Percentiles rank a stretch among this genome's conserved stretches.
These are phyloP conservation scores for Cladosporium colombiae DNA, from an alignment of 2,329 filamentous ascomycete genomes.

Conservation along the genomic window DNA sequence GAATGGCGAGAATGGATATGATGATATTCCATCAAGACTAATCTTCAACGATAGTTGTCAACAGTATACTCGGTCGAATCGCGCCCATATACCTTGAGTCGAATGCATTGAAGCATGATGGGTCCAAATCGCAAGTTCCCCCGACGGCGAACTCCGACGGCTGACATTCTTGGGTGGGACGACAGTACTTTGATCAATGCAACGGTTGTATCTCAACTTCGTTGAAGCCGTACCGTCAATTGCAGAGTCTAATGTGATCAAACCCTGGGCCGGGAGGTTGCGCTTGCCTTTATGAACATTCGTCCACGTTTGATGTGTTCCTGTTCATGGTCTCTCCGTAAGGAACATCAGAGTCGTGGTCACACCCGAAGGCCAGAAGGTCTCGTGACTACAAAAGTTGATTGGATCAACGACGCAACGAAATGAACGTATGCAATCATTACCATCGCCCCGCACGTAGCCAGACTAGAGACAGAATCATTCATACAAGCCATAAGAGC, in stretches of 20 bases:
- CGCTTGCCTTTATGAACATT: not conserved
- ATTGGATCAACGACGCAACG: not conserved
- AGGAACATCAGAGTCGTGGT: not conserved
- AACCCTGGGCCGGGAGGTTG: not conserved
- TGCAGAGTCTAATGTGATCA: not conserved
- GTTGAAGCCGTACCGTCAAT: not conserved
- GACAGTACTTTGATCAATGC: not conserved
- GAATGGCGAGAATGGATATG: not conserved
- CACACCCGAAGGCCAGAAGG: not conserved
- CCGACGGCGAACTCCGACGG: not conserved
- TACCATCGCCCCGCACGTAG: no score
- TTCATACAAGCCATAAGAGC: not conserved
- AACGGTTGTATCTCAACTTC: not conserved
- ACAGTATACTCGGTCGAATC: not conserved
- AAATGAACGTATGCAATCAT: not conserved
- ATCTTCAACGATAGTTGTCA: not conserved
- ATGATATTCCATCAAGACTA: not conserved
- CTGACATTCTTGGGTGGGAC: not conserved
- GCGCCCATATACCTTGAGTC: not conserved
- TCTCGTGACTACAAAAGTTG: not conserved
- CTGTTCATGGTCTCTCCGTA: not conserved
- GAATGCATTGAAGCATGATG: not conserved
- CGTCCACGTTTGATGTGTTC: not conserved
- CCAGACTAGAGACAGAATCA: not conserved
- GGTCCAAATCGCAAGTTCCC: not conserved